Evolutionary conservation across 2,329 filamentous ascomycete genomes (phyloP).

Genomic region (Trichoderma gracile): DNA sequence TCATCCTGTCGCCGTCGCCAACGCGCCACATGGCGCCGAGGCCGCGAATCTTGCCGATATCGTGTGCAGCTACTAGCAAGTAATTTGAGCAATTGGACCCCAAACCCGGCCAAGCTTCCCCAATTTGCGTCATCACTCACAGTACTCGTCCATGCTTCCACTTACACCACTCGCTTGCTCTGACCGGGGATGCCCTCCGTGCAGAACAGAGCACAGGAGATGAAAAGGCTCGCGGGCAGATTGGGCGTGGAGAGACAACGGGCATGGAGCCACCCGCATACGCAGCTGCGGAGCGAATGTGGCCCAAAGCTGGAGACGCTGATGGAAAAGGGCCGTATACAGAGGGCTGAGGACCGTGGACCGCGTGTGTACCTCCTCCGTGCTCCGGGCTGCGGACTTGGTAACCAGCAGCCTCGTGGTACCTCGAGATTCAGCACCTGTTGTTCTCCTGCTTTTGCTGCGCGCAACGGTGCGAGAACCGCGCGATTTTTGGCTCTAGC

Average conservation of each 20-base stretch:
- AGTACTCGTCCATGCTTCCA: conserved; percentile 14
- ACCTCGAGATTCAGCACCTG: too few species aligned
- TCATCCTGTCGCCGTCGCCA: conserved; percentile 5
- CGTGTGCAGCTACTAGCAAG: conserved; percentile 11
- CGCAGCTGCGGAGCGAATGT: conserved; percentile 24
- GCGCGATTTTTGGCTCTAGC: conserved; percentile 24
- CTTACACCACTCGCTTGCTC: conserved; percentile 3
- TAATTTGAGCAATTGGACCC: conserved; percentile 14
- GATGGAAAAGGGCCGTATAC: conserved; percentile 24
- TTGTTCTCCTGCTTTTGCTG: too few species aligned
- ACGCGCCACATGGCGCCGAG: conserved; percentile 24
- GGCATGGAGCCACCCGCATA: conserved; percentile 14
- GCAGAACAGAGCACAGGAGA: too few species aligned
- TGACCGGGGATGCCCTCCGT: too few species aligned
- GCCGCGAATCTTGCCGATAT: conserved; percentile 19
- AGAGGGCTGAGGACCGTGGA: neutral
- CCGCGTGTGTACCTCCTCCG: neutral
- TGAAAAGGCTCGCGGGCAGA: neutral
- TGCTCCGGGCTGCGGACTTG: conserved; percentile 1
- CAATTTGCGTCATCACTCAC: conserved; percentile 14
- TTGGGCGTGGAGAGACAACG: conserved; percentile 13
- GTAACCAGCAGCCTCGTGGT: conserved; percentile 6
- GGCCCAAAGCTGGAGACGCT: conserved; percentile 20
- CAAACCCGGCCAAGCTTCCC: conserved; percentile 2
- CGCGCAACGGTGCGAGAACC: neutral